These are phyloP conservation scores for Carex scoparia DNA, from an alignment of 176 grass and related monocot genomes.

Conservation along the genomic window DNA sequence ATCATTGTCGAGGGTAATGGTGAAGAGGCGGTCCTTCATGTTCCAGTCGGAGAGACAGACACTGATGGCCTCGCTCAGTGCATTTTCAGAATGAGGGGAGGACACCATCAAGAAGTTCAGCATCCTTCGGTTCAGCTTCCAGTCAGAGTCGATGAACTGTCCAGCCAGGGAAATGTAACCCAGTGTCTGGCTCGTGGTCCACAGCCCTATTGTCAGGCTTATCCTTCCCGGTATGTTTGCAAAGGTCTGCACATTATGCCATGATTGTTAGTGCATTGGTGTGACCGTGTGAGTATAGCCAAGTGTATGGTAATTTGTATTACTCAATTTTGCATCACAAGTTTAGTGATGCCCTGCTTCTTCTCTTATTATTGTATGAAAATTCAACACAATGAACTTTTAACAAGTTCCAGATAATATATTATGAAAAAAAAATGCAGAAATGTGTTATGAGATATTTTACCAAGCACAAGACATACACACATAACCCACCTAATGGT, in stretches of 20 bases:
- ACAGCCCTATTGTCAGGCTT: constrained; percentile 67
- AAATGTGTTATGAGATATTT: background rate
- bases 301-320: background rate
- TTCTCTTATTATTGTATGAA: background rate
- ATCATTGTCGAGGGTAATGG: constrained; percentile 80
- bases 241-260: constrained; percentile 14
- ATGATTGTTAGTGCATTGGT: background rate
- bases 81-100: constrained; percentile 86
- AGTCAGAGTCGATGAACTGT: constrained; percentile 60
- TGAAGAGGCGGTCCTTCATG: constrained; percentile 78
- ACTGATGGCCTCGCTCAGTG: constrained; percentile 73
- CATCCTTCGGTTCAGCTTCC: constrained; percentile 71
- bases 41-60: constrained; percentile 60
- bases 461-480: background rate
- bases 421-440: background rate
- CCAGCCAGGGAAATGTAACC: constrained; percentile 71
- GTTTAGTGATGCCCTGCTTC: background rate
- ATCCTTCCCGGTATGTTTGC: constrained; percentile 56
- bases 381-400: background rate
- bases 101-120: constrained; percentile 95
- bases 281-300: background rate
- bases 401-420: background rate
- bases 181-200: constrained; percentile 81
- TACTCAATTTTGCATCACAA: background rate
- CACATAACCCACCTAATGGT: background rate